Base-by-base conservation (phyloP, 345 rosid species). In the Sonneratia alba region DNA sequence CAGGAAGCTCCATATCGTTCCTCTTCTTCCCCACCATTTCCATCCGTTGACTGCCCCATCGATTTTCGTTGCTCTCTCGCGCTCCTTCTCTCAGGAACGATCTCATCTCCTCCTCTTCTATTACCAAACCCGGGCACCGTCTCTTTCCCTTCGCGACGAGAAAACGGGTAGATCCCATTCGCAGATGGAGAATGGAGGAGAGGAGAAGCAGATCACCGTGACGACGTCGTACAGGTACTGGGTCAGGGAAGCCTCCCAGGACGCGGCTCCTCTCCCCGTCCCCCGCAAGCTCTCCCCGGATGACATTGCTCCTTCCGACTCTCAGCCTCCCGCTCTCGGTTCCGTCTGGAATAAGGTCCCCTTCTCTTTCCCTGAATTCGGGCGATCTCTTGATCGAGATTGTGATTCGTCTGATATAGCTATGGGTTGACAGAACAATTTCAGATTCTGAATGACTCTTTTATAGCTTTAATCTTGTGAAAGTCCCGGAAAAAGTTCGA, bases 321-420 rank as follows among this genome's bases (percentile, higher is more conserved):
- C 82, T 49, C 77, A 77, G 66, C 71, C 78, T 38, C 83, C 83
- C 72, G 77, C 65, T 0, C 90, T 93, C n/a, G 98, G 97, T 14
- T 93, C 98, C 21, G 84, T 79, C 65, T 93, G 98, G 98, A 93
- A 91, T 75, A 72, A 68, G 92, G 97, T 91, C 49, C 18, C 32
- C 71, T 57, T 51, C 36, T 36, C 34, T 51, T 57, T 7, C 62
- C 36, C 73, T 55, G 14, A 18, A 18, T 40, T 59, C 3, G 11
- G 43, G 34, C 14, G 21, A 37, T 61, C 7, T 67, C 9, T 51
- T 12, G 11, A 3, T 27, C 27, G 66, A 62, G 37, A 62, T 12
- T 27, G 66, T 4, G 16, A 24, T 11, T 14, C 36, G 32, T 56
- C 62, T 56, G 62, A 21, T 8, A 56, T 56, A 16, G 11, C 1